These are phyloP conservation scores for Wakefieldia striispora DNA, from an alignment of 768 basidiomycete genomes.

Conservation along the genomic window DNA sequence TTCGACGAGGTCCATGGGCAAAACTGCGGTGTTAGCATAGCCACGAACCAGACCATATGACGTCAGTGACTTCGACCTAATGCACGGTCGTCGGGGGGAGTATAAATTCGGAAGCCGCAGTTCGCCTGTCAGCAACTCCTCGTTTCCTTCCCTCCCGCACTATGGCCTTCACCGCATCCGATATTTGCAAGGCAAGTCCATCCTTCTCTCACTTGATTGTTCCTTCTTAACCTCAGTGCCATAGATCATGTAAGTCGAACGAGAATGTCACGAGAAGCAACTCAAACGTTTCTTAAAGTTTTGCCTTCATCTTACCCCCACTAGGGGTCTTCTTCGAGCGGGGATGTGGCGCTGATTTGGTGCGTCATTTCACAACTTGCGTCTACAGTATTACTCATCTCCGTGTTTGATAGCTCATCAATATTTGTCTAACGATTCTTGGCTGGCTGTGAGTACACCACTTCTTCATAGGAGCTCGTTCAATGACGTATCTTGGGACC, in stretches of 20 bases:
- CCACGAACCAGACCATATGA: conserved; percentile 15
- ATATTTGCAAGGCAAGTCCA: conserved; percentile 70
- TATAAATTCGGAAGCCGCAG: no score
- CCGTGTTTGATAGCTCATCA: conserved; percentile 45
- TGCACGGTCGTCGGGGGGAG: no score
- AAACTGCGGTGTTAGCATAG: conserved; percentile 4
- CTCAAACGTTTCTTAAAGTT: conserved; percentile 33
- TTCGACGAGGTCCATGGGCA: conserved; percentile 12
- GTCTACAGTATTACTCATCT: neutral
- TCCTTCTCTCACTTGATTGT: neutral
- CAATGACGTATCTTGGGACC: conserved; percentile 11
- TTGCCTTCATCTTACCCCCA: conserved; percentile 77
- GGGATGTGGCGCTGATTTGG: conserved; percentile 76
- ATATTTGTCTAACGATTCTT: conserved; percentile 74
- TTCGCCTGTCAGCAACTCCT: neutral
- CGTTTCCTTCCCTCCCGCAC: neutral
- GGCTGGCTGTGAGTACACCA: conserved; percentile 66
- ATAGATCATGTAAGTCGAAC: conserved; percentile 44
- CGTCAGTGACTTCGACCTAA: conserved; percentile 21
- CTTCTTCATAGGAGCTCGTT: neutral
- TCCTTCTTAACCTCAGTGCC: neutral
- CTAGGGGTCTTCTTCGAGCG: conserved; percentile 87
- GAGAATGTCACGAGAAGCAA: neutral
- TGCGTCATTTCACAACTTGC: conserved; percentile 36
- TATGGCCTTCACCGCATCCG: conserved; percentile 72